Evolutionary conservation across 208 protist species (phyloP).

Genomic region (Acanthamoeba divionensis): DNA sequence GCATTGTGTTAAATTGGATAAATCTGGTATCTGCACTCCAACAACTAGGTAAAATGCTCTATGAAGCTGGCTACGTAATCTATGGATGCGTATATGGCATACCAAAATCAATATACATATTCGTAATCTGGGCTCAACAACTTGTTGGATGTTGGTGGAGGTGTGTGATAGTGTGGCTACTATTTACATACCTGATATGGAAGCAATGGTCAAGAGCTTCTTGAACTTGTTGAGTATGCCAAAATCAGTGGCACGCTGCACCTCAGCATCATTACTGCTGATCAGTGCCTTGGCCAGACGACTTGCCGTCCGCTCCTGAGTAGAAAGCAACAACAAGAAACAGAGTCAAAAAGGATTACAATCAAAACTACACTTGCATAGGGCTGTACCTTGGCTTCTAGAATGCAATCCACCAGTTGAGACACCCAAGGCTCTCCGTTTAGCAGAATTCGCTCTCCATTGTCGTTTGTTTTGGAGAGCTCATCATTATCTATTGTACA

Average conservation of each 20-base stretch:
- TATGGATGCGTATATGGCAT: neutral
- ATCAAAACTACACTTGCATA: neutral
- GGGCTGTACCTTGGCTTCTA: neutral
- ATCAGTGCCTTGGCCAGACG: neutral
- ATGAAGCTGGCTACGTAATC: too few species aligned
- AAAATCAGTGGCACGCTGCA: neutral
- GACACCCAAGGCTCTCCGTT: constrained; percentile 38
- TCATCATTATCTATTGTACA: constrained; percentile 33
- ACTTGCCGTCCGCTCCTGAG: neutral
- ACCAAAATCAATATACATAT: neutral
- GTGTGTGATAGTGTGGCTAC: neutral
- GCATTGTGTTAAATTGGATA: too few species aligned
- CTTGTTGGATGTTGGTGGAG: too few species aligned
- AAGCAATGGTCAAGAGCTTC: neutral
- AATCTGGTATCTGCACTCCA: too few species aligned
- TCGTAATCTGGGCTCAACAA: neutral
- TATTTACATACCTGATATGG: neutral
- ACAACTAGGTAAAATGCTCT: too few species aligned
- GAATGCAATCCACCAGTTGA: constrained; percentile 12
- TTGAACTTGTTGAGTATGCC: neutral
- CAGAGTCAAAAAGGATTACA: neutral
- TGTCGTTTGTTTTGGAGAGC: constrained; percentile 19
- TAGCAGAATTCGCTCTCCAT: neutral
- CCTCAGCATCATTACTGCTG: neutral
- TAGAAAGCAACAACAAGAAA: neutral